These are phyloP conservation scores for Pyrus communis DNA, from an alignment of 306 rosid species.

Conservation along the genomic window DNA sequence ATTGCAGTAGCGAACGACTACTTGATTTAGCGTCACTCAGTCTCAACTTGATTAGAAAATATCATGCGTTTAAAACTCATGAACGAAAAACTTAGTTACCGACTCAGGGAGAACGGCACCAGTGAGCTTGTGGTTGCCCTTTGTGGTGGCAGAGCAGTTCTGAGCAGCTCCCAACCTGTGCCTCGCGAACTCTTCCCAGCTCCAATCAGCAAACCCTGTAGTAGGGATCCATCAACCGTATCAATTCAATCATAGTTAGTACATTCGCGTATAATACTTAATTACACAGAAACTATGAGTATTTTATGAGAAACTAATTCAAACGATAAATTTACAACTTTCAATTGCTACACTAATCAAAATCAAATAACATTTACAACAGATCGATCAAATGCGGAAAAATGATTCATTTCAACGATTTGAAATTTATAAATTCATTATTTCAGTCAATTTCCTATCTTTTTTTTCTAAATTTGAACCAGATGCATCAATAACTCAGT, in stretches of 20 bases:
- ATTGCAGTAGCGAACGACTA: no score
- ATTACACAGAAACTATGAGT: no score
- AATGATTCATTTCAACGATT: neutral
- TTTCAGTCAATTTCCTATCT: neutral
- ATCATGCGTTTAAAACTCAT: neutral
- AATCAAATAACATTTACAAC: no score
- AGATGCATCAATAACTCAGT: neutral
- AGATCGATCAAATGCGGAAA: no score
- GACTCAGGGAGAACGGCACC: constrained; percentile 49
- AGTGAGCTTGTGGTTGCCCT: constrained; percentile 60
- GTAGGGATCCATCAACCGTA: neutral
- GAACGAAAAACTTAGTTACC: constrained; percentile 20
- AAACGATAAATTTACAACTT: neutral
- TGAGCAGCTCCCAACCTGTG: constrained; percentile 88
- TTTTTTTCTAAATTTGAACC: neutral
- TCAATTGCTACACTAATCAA: neutral
- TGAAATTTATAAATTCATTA: no score
- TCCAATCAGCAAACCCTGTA: constrained; percentile 83
- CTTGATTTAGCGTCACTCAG: neutral
- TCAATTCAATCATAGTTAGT: neutral
- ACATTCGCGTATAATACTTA: neutral
- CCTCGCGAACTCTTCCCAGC: constrained; percentile 77
- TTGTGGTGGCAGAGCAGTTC: constrained; percentile 84
- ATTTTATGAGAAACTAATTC: neutral
- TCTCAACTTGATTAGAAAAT: neutral